Evolutionary conservation across 495 filamentous ascomycete species (phyloP), one percentile per base, ranked within the genome.

Genomic region (Trichodelitschia bisporula): DNA sequence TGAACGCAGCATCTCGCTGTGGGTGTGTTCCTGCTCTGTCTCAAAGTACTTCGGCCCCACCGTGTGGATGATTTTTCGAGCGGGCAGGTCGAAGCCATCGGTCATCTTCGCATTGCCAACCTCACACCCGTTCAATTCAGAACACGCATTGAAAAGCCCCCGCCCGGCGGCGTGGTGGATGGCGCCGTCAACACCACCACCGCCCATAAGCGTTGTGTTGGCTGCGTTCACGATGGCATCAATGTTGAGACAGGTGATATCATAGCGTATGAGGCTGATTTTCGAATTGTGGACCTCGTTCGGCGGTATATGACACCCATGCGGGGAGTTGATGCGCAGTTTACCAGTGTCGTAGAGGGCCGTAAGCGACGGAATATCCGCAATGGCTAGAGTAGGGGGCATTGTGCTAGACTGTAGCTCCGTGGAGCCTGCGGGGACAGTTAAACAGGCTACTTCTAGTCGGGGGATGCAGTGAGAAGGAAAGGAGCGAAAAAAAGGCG

Each of bases 151-250:
- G n/a, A 72, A 37, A 6, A 92, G 59, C 0, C 46, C 39, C 1
- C 50, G 61, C 4, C 86, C 86, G 16, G 86, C 86, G 17, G 73
- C 77, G 19, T 62, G 48, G 47, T 95, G 86, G 41, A 95, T 91
- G 15, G 77, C 48, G 28, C 47, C 44, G 26, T 51, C 48, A 15
- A 93, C 80, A 20, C 84, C 86, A 11, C 79, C 77, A 25, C 86
- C 86, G 29, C 79, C 76, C 2, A 76, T 57, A 0, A 97, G 62
- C 4, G 61, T 69, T 12, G 53, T 49, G 46, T 93, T 93, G 14
- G 86, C 83, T 6, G 86, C 84, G 48, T 95, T 93, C 43, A 93
- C 83, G 41, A 93, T 92, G 35, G 69, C 71, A 40, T 77, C 78
- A 19, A 82, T 65, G 26, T 58, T 47, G 11, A 97, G 64, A 9